Evolutionary conservation across 1,139 yeast genomes (phyloP), one percentile per base, ranked within the genome.

Genomic region (Debaryomyces psychrophilus): DNA sequence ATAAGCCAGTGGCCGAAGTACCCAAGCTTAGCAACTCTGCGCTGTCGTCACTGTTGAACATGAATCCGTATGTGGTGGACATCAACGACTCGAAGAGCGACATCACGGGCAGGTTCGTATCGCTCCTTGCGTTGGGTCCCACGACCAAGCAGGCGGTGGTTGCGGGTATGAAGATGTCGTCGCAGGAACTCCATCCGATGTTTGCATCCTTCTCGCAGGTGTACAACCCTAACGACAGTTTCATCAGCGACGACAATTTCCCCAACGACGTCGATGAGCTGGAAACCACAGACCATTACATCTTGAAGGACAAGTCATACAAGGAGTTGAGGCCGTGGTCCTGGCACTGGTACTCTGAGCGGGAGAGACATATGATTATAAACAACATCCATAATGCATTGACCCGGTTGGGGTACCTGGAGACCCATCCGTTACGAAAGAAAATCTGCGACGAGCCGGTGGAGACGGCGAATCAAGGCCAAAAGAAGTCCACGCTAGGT

Each of bases 351-450:
- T 74, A 68, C 55, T 57, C 69, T 12, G 58, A 53, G n/a, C 58
- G 58, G 31, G 79, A 75, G 53, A 61, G 76, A 37, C 50, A 50
- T 4, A 52, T 67, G 42, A 61, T 75, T 28, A 54, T 70, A 25
- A 59, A 64, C 31, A 74, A 73, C 51, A 61, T 67, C 41, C 64
- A 71, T 51, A 62, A 66, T 47, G 77, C 77, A 8, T 65, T 75
- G 50, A 73, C 76, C 18, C 56, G 80, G 41, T 57, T 72, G 38
- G 80, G 79, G 26, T 75, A 62, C 49, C 71, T 71, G 55, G 75
- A 68, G 37, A 71, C 78, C 11, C 79, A 75, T 55, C 79, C 80
- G 5, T 60, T 74, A 44, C 58, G 80, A 36, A 67, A 60, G 47
- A 71, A 68, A 49, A 65, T 74, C 42, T 60, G 61, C 41, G 67